These are phyloP conservation scores for Umbellularia californica DNA, from an alignment of 164 flowering plant species.

Conservation along the genomic window DNA sequence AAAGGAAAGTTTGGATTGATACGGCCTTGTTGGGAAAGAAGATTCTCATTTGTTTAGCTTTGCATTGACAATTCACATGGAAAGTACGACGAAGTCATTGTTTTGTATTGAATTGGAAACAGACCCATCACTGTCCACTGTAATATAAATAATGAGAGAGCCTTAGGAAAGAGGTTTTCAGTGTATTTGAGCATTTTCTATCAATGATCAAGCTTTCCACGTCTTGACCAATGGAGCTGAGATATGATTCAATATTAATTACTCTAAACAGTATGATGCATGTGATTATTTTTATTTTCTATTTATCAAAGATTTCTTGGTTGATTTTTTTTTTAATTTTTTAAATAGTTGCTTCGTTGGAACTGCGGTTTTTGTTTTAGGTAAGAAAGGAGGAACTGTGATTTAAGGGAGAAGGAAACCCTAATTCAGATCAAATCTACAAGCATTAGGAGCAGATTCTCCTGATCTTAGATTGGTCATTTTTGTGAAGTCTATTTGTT, in stretches of 20 bases:
- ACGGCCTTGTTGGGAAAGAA: not conserved
- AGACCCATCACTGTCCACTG: not conserved
- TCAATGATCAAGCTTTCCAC: not conserved
- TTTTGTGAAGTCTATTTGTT: too few relatives aligned
- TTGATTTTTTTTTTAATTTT: too few relatives aligned
- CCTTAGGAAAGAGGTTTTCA: not conserved
- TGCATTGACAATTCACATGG: not conserved
- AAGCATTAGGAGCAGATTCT: too few relatives aligned
- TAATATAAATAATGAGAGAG: not conserved
- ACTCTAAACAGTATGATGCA: not conserved
- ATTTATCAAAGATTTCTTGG: too few relatives aligned
- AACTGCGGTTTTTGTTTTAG: too few relatives aligned
- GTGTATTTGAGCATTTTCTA: not conserved
- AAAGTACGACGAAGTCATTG: not conserved
- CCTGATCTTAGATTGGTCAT: too few relatives aligned
- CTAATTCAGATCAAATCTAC: too few relatives aligned
- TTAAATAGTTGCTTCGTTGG: too few relatives aligned
- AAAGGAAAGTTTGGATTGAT: not conserved
- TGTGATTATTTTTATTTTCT: not conserved
- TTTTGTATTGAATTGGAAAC: not conserved
- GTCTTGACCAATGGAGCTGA: not conserved
- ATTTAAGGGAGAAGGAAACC: too few relatives aligned
- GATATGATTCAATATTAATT: not conserved
- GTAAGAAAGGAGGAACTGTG: too few relatives aligned
- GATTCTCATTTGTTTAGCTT: not conserved